Percentiles rank a stretch among this genome's conserved stretches.
Evolutionary conservation across 139 green algal species (phyloP).

Genomic region (Asterochloris erici): DNA sequence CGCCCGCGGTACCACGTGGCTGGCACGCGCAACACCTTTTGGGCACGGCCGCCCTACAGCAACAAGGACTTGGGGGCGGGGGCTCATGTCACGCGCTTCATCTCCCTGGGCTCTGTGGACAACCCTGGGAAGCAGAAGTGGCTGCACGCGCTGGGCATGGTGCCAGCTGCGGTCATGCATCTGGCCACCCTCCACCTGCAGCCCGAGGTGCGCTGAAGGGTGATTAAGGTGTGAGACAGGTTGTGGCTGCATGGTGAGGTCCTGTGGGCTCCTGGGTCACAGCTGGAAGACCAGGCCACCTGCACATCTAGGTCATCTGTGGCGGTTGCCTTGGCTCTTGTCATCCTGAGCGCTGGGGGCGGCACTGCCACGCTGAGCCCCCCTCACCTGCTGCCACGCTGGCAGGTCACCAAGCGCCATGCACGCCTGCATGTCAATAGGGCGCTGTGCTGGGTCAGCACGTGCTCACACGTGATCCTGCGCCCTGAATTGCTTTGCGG

Average conservation of each 20-base stretch:
- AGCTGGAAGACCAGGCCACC: background rate
- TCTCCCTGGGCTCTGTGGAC: constrained; percentile 66
- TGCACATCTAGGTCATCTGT: no score
- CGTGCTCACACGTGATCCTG: no score
- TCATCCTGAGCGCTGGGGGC: no score
- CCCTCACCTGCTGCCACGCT: no score
- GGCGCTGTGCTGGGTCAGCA: no score
- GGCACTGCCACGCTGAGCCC: no score
- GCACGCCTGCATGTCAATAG: no score
- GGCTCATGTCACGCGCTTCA: constrained; percentile 80
- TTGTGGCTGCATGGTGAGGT: no score
- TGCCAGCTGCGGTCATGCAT: constrained; percentile 58
- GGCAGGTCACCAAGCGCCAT: no score
- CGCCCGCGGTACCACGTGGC: constrained; percentile 71
- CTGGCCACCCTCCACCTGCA: constrained; percentile 39
- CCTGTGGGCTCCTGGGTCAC: background rate
- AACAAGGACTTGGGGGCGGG: constrained; percentile 75
- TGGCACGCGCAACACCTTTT: constrained; percentile 48
- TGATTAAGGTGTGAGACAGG: no score
- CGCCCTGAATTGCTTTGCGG: no score
- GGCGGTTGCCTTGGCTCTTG: no score
- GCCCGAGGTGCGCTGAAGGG: constrained; percentile 28
- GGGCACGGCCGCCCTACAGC: constrained; percentile 74
- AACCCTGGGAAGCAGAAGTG: constrained; percentile 67
- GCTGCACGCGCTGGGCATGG: constrained; percentile 79